Evolutionary conservation across 805 yeast genomes (phyloP), one percentile per base, ranked within the genome.

Genomic region (Nakazawaea sp.): DNA sequence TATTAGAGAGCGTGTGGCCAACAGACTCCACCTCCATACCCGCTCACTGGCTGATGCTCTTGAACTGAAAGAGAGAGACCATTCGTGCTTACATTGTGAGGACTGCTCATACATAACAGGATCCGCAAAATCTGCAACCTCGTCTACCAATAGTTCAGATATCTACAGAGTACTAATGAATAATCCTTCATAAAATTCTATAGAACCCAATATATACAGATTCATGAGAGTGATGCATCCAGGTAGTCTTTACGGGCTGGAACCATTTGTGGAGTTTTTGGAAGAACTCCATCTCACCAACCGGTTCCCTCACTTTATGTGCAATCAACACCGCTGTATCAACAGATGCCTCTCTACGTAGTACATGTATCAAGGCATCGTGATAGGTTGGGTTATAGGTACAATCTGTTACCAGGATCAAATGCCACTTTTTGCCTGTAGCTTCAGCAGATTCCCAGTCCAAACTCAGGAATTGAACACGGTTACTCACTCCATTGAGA

Each of bases 341-440:
- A 12, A 16, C 28, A 3, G 31, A 8, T 4, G 42, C 23, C 19
- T 43, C 45, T 18, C 38, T 27, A 15, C 31, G 35, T 17, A 66
- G 40, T 3, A 58, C 62, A 4, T 43, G 48, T 13, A 63, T 43
- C 30, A 66, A 41, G 1, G 55, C 47, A 27, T 58, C 62, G 40
- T 61, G 65, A 44, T 62, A 61, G 18, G 55, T 45, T 2, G 66
- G 61, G 40, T 66, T 66, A 39, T 66, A 66, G 0, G 68, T 64
- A 34, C 71, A 66, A 42, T 66, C 71, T 3, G 70, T 60, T 2
- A 52, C 51, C 2, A 66, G 42, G 8, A 66, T 57, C 15, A 66
- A 29, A 41, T 71, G 51, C 61, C 72, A 38, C 40, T 42, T 17
- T 30, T 49, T 18, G 62, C 51, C 18, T 19, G 26, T 37, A 23